Evolutionary conservation across 108 stramenopile species (phyloP).

Genomic region (Pseudonitzschia multistriata): DNA sequence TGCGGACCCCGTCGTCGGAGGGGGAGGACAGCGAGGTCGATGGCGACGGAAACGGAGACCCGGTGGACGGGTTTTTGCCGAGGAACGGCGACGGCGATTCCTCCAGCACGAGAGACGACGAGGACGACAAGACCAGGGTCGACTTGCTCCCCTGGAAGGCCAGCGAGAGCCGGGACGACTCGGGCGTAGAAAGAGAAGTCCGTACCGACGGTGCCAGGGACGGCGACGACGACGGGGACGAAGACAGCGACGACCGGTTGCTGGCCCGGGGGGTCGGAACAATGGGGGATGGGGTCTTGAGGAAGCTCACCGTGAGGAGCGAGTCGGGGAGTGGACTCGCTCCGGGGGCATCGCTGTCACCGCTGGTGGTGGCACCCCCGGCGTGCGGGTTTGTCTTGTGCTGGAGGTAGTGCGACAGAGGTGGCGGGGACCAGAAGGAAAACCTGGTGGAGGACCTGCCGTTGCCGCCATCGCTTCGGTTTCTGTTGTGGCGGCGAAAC

Average conservation of each 20-base stretch:
- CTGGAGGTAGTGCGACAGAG: neutral
- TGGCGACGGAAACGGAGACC: neutral
- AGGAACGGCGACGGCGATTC: neutral
- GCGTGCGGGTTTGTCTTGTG: neutral
- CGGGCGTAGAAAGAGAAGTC: too few relatives aligned
- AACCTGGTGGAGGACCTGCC: too few relatives aligned
- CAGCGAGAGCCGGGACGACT: neutral
- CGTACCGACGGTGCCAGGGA: neutral
- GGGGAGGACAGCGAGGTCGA: neutral
- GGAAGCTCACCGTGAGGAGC: conserved; percentile 1
- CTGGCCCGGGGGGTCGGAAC: neutral
- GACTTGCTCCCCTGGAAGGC: neutral
- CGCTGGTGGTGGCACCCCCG: neutral
- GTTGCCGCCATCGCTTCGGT: neutral
- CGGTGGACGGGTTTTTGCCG: too few relatives aligned
- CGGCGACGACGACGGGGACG: neutral
- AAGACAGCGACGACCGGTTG: neutral
- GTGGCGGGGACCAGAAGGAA: neutral
- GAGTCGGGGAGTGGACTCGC: neutral
- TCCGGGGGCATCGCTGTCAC: neutral
- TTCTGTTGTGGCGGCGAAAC: conserved; percentile 2
- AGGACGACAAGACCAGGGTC: too few relatives aligned
- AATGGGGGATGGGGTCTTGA: neutral
- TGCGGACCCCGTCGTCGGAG: neutral
- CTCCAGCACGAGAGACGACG: too few relatives aligned